Percentiles rank a stretch among this genome's conserved stretches.
These are phyloP conservation scores for Saksenaea oblongispora DNA, from an alignment of 371 early-diverging fungal species.

Conservation along the genomic window DNA sequence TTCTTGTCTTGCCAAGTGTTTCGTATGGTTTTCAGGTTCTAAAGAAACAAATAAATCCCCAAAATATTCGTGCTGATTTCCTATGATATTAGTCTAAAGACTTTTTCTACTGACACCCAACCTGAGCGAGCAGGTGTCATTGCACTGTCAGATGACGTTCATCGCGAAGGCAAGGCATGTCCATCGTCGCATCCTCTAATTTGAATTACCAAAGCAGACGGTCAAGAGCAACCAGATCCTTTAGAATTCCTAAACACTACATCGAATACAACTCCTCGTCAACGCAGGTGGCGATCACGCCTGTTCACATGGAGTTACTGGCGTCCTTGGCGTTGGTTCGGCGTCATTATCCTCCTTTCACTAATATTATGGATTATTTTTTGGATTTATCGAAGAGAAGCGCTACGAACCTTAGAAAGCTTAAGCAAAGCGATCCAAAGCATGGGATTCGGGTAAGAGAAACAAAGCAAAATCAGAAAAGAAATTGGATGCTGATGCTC, in stretches of 20 bases:
- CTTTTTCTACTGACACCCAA: neutral
- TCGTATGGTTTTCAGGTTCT: neutral
- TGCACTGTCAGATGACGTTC: conserved; percentile 11
- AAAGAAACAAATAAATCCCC: neutral
- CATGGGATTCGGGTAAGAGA: conserved; percentile 37
- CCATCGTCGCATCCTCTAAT: no score
- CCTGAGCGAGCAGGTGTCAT: conserved; percentile 8
- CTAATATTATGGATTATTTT: conserved; percentile 24
- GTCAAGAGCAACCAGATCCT: neutral
- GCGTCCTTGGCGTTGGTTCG: conserved; percentile 15
- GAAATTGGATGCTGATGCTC: neutral
- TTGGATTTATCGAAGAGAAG: conserved; percentile 28
- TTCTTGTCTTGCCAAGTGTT: no score
- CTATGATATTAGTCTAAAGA: neutral
- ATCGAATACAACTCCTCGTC: neutral
- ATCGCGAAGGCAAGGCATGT: neutral
- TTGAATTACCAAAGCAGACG: neutral
- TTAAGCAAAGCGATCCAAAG: conserved; percentile 27
- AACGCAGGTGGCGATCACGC: neutral
- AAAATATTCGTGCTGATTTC: neutral
- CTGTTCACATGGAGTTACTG: conserved; percentile 1
- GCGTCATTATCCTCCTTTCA: conserved; percentile 8
- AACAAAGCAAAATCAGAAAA: neutral
- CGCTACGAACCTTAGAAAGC: conserved; percentile 35
- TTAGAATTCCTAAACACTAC: neutral